Evolutionary conservation across 805 yeast genomes (phyloP).

Genomic region (Yamadazyma kitorensis): DNA sequence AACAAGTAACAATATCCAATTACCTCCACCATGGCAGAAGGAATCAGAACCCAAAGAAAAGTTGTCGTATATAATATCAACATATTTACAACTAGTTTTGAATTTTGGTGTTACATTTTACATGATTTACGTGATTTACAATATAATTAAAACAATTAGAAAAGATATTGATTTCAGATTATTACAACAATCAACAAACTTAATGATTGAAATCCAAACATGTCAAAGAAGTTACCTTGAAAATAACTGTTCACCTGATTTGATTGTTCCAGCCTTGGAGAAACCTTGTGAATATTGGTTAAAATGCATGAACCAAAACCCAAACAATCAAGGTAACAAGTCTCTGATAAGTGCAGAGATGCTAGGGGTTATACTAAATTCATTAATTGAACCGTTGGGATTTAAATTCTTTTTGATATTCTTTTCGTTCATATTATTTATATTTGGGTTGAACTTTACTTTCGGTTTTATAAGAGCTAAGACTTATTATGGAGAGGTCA

Average conservation of each 20-base stretch:
- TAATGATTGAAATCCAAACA: conserved; percentile 49
- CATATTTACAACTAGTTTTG: conserved; percentile 57
- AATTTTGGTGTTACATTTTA: conserved; percentile 48
- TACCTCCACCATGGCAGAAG: conserved; percentile 63
- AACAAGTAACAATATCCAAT: conserved; percentile 6
- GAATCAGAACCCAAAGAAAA: conserved; percentile 50
- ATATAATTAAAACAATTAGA: conserved; percentile 47
- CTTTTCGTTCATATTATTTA: conserved; percentile 39
- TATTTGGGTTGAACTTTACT: conserved; percentile 59
- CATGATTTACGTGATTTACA: conserved; percentile 41
- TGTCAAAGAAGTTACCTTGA: conserved; percentile 52
- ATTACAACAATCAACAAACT: conserved; percentile 43
- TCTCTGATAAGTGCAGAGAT: conserved; percentile 61
- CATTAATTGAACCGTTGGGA: conserved; percentile 67
- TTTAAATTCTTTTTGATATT: conserved; percentile 52
- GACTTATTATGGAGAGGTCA: conserved; percentile 44
- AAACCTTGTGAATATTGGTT: conserved; percentile 60
- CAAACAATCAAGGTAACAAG: conserved; percentile 44
- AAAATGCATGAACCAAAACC: conserved; percentile 57
- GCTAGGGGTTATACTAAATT: conserved; percentile 58
- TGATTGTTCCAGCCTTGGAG: conserved; percentile 57
- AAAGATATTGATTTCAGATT: conserved; percentile 54
- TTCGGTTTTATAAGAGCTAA: conserved; percentile 66
- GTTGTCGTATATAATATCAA: conserved; percentile 54
- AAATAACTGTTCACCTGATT: conserved; percentile 57